Conservation (phyloP, 2,329 filamentous ascomycete genomes). For the Cladosporium sp. region DNA sequence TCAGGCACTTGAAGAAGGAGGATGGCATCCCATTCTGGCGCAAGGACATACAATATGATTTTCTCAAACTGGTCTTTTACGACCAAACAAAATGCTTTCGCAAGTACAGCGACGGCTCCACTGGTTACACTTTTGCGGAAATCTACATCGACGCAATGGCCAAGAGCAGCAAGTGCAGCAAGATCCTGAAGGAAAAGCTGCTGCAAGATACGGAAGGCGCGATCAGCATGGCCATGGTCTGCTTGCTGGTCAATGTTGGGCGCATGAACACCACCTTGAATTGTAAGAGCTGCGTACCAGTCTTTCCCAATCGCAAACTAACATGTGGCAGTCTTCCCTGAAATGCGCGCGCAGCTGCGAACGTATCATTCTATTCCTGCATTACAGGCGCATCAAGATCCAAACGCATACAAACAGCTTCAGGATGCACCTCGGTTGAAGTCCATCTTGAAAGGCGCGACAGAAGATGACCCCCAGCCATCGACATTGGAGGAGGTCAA, state of each 20-base stretch:
- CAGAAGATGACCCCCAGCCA: conserved; percentile 86
- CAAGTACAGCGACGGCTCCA: conserved; percentile 81
- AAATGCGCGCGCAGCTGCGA: conserved; percentile 96
- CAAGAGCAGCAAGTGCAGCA: conserved; percentile 97
- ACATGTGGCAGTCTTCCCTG: conserved; percentile 76
- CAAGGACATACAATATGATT: conserved; percentile 85
- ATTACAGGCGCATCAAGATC: conserved; percentile 89
- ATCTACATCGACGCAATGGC: conserved; percentile 99
- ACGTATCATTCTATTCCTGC: conserved; percentile 98
- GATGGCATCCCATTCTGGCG: conserved; percentile 86
- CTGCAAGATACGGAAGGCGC: conserved; percentile 87
- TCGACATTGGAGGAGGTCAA: conserved; percentile 82
- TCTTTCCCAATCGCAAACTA: conserved; percentile 14
- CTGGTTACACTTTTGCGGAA: conserved; percentile 79
- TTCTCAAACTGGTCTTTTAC: conserved; percentile 77
- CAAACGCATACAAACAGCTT: conserved; percentile 94
- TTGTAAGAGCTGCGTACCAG: conserved; percentile 58
- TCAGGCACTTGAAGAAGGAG: conserved; percentile 82
- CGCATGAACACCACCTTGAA: conserved; percentile 99
- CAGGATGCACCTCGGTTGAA: conserved; percentile 95
- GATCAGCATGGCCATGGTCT: conserved; percentile 99
- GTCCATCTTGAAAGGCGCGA: conserved; percentile 94
- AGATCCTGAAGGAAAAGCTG: conserved; percentile 95
- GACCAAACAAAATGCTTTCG: conserved; percentile 78
- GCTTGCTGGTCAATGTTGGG: conserved; percentile 92